Percentiles rank a stretch among this genome's conserved stretches.
These are phyloP conservation scores for Amanita pseudoporphyria DNA, from an alignment of 768 basidiomycete genomes.

Conservation along the genomic window DNA sequence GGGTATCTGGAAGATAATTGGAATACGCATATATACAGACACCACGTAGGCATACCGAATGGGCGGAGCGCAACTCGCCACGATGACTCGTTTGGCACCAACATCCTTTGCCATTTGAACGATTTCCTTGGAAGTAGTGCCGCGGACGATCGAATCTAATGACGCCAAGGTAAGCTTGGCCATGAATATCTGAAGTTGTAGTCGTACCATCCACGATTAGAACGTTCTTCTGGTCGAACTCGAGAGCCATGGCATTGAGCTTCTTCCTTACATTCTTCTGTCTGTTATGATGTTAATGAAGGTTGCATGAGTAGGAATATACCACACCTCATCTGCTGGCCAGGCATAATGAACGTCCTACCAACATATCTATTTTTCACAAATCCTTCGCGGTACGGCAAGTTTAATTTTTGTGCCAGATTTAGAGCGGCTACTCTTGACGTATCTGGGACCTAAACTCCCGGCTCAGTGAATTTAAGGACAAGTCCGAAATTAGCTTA, in stretches of 20 bases:
- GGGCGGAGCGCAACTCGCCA: constrained; percentile 95
- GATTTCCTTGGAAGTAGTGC: constrained; percentile 97
- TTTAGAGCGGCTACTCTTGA: constrained; percentile 94
- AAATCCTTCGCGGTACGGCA: constrained; percentile 97
- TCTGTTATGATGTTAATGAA: constrained; percentile 28
- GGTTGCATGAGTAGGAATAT: not conserved
- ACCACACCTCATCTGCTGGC: constrained; percentile 81
- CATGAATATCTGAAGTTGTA: not conserved
- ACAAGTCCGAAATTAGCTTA: constrained; percentile 21
- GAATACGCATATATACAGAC: constrained; percentile 3
- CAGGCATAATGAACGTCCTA: constrained; percentile 99
- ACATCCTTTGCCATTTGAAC: constrained; percentile 99
- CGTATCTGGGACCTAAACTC: constrained; percentile 80
- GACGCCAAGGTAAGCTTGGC: not conserved
- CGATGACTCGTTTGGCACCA: constrained; percentile 91
- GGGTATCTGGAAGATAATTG: constrained; percentile 44
- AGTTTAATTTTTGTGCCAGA: constrained; percentile 76
- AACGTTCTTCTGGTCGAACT: constrained; percentile 88
- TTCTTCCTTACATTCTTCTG: constrained; percentile 92
- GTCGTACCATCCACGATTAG: constrained; percentile 86
- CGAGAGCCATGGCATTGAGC: constrained; percentile 96
- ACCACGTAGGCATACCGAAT: constrained; percentile 52
- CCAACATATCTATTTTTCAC: constrained; percentile 99
- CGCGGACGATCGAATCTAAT: constrained; percentile 94
- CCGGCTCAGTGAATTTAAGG: not conserved